Evolutionary conservation across 768 basidiomycete genomes (phyloP), one percentile per base, ranked within the genome.

Genomic region (Phylloporus scabripes): DNA sequence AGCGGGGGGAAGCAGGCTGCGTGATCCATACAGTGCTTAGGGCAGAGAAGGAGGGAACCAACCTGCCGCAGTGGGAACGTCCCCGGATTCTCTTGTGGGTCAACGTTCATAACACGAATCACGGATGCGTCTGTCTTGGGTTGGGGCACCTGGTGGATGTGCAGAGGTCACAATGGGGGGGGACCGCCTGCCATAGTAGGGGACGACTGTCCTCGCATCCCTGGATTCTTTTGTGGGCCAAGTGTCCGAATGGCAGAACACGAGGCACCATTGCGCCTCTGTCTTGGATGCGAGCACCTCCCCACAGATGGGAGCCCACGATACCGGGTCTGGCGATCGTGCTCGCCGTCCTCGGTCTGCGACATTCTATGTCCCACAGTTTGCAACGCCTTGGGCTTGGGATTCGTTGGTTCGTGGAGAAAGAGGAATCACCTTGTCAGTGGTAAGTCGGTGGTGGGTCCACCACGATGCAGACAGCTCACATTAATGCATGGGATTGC

Each of bases 161-260:
- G n/a, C n/a, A n/a, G n/a, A n/a, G n/a, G n/a, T n/a, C n/a, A n/a
- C n/a, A n/a, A n/a, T n/a, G 24, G 14, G 15, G 33, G 33, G 33
- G 15, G 15, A 12, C 14, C 14, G 15, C 33, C 14, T 33, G 33
- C 33, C 33, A 12, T 6, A n/a, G n/a, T n/a, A n/a, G n/a, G 21
- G 21, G 21, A 33, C 32, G 34, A n/a, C n/a, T 38, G 37, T 17
- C 33, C 67, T 60, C 39, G 71, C 72, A 42, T 68, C 5, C 21
- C 21, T 5, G 21, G 21, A 23, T 23, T 23, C 21, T 23, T 5
- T 23, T 23, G 21, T 5, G 21, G 21, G 3, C 5, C 21, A 5
- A 5, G 36, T 23, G 21, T 23, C 21, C 8, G 7, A 17, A 20
- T 21, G 37, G 18, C 21, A 23, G 21, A 23, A 23, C 21, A 23